A percentile compares a stretch with the other conserved stretches of the same genome.
Conservation (phyloP, 176 grass and related monocot species). For the Carex kokanica region DNA sequence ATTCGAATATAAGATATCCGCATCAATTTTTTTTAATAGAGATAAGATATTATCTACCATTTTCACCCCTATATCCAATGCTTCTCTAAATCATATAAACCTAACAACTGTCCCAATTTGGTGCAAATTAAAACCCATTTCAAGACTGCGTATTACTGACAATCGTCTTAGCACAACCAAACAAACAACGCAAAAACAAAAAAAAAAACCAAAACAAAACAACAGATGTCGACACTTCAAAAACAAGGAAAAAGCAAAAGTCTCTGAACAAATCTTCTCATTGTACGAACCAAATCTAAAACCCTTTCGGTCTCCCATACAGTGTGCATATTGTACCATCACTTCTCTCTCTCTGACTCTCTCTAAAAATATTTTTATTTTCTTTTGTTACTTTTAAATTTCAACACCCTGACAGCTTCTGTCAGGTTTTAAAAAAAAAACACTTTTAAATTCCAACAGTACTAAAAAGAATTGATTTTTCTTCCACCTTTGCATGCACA, state of each 20-base stretch:
- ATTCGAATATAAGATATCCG: too few relatives aligned
- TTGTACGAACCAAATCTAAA: too few relatives aligned
- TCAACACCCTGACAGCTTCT: too few relatives aligned
- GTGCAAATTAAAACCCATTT: background rate
- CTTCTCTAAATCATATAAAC: background rate
- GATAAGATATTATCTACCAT: too few relatives aligned
- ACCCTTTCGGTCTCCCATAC: conserved; percentile 19
- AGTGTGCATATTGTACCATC: conserved; percentile 1
- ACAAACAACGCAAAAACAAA: background rate
- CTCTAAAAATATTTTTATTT: background rate
- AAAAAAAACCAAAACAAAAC: background rate
- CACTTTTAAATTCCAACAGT: too few relatives aligned
- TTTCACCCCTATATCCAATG: too few relatives aligned
- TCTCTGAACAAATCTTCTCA: conserved; percentile 7
- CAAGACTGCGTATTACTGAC: background rate
- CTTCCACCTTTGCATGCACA: background rate
- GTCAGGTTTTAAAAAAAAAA: too few relatives aligned
- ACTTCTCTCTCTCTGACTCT: background rate
- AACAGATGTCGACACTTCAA: conserved; percentile 5
- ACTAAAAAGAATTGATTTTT: conserved; percentile 6
- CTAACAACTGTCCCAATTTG: background rate
- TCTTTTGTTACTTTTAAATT: background rate
- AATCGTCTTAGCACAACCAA: background rate
- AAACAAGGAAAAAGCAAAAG: conserved; percentile 3
- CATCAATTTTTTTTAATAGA: too few relatives aligned